Evolutionary conservation across 148 eudicot species (phyloP).

Genomic region (Rhododendron griersonianum): DNA sequence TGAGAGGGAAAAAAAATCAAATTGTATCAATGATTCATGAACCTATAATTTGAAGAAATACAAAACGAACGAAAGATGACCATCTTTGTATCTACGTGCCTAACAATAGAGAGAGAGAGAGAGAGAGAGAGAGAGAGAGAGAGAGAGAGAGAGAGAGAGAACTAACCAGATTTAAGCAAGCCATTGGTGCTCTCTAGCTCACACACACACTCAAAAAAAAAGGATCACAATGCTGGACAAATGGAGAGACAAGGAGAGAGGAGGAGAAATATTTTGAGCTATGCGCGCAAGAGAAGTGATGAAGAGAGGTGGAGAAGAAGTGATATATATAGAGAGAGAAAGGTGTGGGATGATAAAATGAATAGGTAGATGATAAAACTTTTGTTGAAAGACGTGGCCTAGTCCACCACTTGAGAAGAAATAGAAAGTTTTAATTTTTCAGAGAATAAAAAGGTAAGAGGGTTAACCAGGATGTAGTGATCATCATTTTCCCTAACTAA

Average conservation of each 20-base stretch:
- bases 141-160: not conserved
- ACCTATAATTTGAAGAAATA: not conserved
- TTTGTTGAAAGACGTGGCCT: not conserved
- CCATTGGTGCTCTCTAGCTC: constrained; percentile 10
- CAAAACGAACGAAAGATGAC: not conserved
- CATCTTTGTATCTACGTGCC: not conserved
- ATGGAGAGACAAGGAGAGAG: not conserved
- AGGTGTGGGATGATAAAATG: not conserved
- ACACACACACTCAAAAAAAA: not conserved
- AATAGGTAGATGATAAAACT: not conserved
- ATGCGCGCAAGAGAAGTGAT: not conserved
- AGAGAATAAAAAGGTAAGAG: not conserved
- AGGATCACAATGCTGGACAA: not conserved
- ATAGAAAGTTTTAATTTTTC: not conserved
- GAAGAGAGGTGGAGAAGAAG: not conserved
- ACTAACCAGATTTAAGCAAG: constrained; percentile 18
- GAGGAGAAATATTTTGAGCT: no score
- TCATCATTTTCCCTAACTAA: not conserved
- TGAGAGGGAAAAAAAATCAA: not conserved
- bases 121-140: not conserved
- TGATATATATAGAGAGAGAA: not conserved
- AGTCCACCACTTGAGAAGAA: not conserved
- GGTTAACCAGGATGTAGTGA: not conserved
- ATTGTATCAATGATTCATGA: not conserved
- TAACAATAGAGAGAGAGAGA: not conserved